A percentile compares a stretch with the other conserved stretches of the same genome.
Evolutionary conservation across 805 yeast species (phyloP).

Genomic region (Ogataea polymorpha): DNA sequence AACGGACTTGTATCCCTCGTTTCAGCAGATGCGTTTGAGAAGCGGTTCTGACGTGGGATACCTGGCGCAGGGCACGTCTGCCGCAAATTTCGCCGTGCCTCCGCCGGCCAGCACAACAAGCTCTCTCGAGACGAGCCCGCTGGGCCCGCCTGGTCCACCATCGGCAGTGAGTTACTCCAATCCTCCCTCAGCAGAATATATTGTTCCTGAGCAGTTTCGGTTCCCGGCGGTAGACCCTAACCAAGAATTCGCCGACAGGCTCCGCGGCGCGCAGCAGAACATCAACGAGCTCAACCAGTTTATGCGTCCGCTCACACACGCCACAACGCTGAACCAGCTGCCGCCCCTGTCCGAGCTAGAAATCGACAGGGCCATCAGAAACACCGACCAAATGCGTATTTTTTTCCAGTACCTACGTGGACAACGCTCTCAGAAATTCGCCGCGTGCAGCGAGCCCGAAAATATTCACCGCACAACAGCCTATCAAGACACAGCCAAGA

Average conservation of each 20-base stretch:
- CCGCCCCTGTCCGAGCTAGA: not conserved
- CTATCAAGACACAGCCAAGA: not conserved
- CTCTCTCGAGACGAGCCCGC: not conserved
- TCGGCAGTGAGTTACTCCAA: not conserved
- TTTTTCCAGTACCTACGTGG: not conserved
- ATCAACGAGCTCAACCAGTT: not conserved
- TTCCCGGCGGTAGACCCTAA: conserved; percentile 2
- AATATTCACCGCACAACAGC: not conserved
- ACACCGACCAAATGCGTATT: conserved; percentile 1
- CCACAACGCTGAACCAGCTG: not conserved
- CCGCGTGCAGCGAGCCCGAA: not conserved
- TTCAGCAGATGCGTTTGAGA: conserved; percentile 4
- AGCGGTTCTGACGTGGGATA: conserved; percentile 2
- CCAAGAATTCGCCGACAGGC: not conserved
- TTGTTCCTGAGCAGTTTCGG: conserved; percentile 5
- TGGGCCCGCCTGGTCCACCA: not conserved
- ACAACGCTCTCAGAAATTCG: no score
- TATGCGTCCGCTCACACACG: not conserved
- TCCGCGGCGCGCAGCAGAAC: conserved; percentile 1
- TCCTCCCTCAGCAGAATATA: not conserved
- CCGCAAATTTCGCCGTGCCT: not conserved
- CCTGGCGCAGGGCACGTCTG: not conserved
- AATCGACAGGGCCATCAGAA: conserved; percentile 1
- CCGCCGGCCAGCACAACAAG: not conserved
- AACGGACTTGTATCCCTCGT: conserved; percentile 3